A percentile compares a stretch with the other conserved stretches of the same genome.
phyloP scores from a whole-genome alignment of 1,284 basidiomycete genomes.

The Ganoderma lingzhi region DNA sequence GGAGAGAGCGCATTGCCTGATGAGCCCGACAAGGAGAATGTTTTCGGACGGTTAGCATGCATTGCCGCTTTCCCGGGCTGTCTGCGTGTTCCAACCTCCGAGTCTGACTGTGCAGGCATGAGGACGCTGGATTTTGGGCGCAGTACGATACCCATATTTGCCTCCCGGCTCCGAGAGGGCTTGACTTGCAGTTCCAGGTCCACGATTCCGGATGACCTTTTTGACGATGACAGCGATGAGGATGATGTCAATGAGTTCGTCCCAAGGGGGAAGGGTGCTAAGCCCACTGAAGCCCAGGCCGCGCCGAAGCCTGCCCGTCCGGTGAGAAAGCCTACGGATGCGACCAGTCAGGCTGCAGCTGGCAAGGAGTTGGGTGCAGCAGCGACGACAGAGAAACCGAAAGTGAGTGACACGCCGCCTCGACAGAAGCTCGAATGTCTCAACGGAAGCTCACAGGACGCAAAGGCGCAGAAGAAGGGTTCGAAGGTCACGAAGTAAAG shows the following conservation, averaged over 20 bases:
- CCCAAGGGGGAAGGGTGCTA: neutral
- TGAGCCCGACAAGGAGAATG: neutral
- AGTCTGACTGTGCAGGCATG: neutral
- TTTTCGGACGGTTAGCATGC: neutral
- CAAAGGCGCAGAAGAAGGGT: neutral
- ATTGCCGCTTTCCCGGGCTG: neutral
- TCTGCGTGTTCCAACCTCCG: neutral
- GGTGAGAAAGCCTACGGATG: too few relatives aligned
- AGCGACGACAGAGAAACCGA: neutral
- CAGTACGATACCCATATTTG: neutral
- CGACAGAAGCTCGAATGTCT: neutral
- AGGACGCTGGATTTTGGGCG: neutral
- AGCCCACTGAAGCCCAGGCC: neutral
- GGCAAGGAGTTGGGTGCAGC: too few relatives aligned
- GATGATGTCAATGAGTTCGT: constrained; percentile 7
- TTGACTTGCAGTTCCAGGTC: neutral
- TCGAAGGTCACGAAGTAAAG: neutral
- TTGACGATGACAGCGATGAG: neutral
- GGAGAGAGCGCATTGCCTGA: neutral
- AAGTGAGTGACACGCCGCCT: neutral
- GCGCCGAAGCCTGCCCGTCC: neutral
- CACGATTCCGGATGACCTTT: neutral
- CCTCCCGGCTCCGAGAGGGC: neutral
- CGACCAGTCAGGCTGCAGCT: too few relatives aligned
- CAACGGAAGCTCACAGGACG: neutral